phyloP scores from a whole-genome alignment of 805 yeast species.

The Kodamaea sagamina region DNA sequence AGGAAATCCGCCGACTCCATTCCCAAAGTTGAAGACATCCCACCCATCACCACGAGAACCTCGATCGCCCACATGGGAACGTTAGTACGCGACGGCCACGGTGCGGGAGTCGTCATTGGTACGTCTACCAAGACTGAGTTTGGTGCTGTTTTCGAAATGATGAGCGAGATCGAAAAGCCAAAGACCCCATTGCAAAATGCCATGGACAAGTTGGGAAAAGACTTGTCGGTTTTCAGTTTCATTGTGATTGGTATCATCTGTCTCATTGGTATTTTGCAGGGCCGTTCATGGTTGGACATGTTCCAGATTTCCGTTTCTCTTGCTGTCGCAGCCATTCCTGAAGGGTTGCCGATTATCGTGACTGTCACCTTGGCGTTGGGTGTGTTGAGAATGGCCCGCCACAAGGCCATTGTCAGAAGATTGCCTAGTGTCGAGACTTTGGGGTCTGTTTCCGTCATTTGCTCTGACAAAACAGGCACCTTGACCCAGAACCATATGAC shows the following conservation, averaged over 20 bases:
- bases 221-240: constrained; percentile 81
- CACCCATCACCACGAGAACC: constrained; percentile 67
- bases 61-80: constrained; percentile 97
- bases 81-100: constrained; percentile 93
- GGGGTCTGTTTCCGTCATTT: constrained; percentile 76
- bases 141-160: constrained; percentile 94
- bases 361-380: constrained; percentile 97
- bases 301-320: constrained; percentile 95
- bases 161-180: constrained; percentile 93
- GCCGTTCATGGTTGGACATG: constrained; percentile 96
- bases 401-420: constrained; percentile 91
- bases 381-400: constrained; percentile 92
- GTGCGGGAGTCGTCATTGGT: constrained; percentile 88
- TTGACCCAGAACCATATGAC: constrained; percentile 91
- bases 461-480: constrained; percentile 53
- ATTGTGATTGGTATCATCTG: constrained; percentile 90
- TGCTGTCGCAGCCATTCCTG: constrained; percentile 99
- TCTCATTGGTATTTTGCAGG: constrained; percentile 84
- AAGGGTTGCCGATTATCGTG: constrained; percentile 96
- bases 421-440: constrained; percentile 94
- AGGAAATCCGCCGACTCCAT: constrained; percentile 58
- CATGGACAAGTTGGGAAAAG: constrained; percentile 95
- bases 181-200: constrained; percentile 94
- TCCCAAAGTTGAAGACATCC: constrained; percentile 26
- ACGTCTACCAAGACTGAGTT: constrained; percentile 89